phyloP scores from a whole-genome alignment of 1,284 basidiomycete species.

The Ceratobasidium theobromae region DNA sequence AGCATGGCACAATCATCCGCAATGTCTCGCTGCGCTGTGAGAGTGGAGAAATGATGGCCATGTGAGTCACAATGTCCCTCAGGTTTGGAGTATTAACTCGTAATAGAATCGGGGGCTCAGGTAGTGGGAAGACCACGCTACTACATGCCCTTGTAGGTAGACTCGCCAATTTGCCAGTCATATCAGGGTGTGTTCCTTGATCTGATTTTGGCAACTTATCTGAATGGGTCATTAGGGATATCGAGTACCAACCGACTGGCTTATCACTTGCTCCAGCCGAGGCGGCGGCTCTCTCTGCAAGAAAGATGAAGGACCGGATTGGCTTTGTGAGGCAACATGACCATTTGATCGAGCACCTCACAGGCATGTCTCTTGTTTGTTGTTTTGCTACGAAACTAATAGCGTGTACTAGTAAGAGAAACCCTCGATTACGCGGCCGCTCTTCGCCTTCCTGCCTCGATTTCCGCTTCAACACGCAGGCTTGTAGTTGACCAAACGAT shows the following conservation, averaged over 20 bases:
- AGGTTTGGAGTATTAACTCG: not conserved
- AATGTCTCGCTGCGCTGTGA: slow-evolving; percentile 43
- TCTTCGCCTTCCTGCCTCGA: slow-evolving; percentile 49
- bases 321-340: slow-evolving; percentile 46
- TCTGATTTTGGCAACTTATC: not conserved
- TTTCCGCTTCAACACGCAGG: slow-evolving; percentile 42
- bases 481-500: slow-evolving; percentile 55
- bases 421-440: slow-evolving; percentile 52
- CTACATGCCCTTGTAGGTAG: slow-evolving; percentile 47
- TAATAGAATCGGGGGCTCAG: slow-evolving; percentile 43
- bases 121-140: slow-evolving; percentile 47
- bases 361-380: slow-evolving; percentile 39
- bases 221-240: not conserved
- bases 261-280: not conserved
- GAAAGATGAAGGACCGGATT: slow-evolving; percentile 43
- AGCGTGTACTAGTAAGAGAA: slow-evolving; percentile 47
- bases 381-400: not conserved
- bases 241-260: not conserved
- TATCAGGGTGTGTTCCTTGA: slow-evolving; percentile 41
- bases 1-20: slow-evolving; percentile 43
- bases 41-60: slow-evolving; percentile 45
- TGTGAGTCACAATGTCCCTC: slow-evolving; percentile 39
- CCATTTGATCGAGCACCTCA: slow-evolving; percentile 45
- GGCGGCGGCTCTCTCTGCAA: slow-evolving; percentile 34
- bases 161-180: slow-evolving; percentile 42